Base-by-base conservation (phyloP, 352 stramenopile species). In the Phytophthora nicotianae region DNA sequence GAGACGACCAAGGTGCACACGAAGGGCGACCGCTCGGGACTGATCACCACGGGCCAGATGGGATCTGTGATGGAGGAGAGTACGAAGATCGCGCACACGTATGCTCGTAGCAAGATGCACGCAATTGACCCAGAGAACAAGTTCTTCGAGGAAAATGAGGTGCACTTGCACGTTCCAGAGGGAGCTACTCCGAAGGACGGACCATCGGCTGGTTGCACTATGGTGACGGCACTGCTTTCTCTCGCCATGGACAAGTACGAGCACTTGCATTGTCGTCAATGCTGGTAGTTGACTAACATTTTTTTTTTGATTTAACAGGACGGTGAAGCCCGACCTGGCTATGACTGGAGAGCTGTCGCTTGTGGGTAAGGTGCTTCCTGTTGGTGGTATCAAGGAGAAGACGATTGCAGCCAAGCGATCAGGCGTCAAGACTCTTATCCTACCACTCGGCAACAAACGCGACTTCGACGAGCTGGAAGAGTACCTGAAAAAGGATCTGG, bases 331-430 rank as follows among this genome's bases (percentile, higher is more conserved):
- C 58, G 95, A 99, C 70, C 74, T 99, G 21, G 97, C 97, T 10
- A 99, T 99, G 98, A 99, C 97, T 4, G 95, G 95, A 47, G 95
- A 98, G 62, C 66, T 98, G 24, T 98, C 90, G 20, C 82, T 99
- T 16, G 98, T 98, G 5, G 97, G 97, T 26, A 99, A 99, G 72
- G 97, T 99, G 20, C 70, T 99, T n/a, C 95, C 97, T 9, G 96
- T 99, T 6, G 98, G 98, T 52, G 98, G 98, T 33, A 99, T 99
- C 68, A 99, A 99, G 81, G 98, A 99, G 77, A 99, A 99, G 83
- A 97, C 91, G 33, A 99, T 99, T 62, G 98, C 97, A n/a, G 97
- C 97, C 19, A 89, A 98, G 52, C 86, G 97, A 51, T 89, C 97
- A 19, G 96, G 96, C 11, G 96, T 99, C 8, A 98, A 87, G 43